These are phyloP conservation scores for Pezicula neosporulosa DNA, from an alignment of 2,329 filamentous ascomycete species.

Conservation along the genomic window DNA sequence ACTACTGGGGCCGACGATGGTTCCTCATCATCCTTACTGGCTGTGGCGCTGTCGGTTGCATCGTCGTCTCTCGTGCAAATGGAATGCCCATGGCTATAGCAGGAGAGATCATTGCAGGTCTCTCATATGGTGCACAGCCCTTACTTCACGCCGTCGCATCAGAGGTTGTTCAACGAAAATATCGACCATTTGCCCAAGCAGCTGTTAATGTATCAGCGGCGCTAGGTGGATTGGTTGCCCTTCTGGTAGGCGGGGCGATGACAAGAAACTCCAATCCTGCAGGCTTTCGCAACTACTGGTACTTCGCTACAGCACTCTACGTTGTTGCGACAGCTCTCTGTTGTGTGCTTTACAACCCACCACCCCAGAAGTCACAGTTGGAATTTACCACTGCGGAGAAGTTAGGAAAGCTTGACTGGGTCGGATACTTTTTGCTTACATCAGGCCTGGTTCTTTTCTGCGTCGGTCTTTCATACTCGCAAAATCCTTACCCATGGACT, in stretches of 20 bases:
- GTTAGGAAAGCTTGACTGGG: conserved; percentile 34
- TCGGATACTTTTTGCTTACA: conserved; percentile 33
- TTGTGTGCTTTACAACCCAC: conserved; percentile 31
- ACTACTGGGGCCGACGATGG: conserved; percentile 38
- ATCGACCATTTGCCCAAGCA: conserved; percentile 33
- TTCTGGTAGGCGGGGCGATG: conserved; percentile 32
- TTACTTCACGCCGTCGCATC: conserved; percentile 35
- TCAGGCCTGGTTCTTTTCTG: conserved; percentile 35
- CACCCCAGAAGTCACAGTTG: conserved; percentile 23
- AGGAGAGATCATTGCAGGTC: conserved; percentile 32
- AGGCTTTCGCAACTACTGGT: conserved; percentile 34
- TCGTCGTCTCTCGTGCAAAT: conserved; percentile 33
- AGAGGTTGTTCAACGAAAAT: conserved; percentile 35
- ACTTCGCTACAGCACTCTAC: conserved; percentile 30
- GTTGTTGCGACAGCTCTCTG: conserved; percentile 24
- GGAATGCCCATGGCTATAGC: conserved; percentile 34
- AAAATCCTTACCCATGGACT: conserved; percentile 36
- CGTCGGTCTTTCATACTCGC: conserved; percentile 34
- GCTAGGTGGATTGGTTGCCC: conserved; percentile 28
- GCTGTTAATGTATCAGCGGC: conserved; percentile 27
- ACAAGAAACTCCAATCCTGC: conserved; percentile 24
- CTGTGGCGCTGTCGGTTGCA: conserved; percentile 30
- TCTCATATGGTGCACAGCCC: conserved; percentile 34
- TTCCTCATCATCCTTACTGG: conserved; percentile 34
- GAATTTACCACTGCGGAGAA: conserved; percentile 28